Conservation (phyloP, 2,329 filamentous ascomycete species). For the Botryotinia narcissicola region DNA sequence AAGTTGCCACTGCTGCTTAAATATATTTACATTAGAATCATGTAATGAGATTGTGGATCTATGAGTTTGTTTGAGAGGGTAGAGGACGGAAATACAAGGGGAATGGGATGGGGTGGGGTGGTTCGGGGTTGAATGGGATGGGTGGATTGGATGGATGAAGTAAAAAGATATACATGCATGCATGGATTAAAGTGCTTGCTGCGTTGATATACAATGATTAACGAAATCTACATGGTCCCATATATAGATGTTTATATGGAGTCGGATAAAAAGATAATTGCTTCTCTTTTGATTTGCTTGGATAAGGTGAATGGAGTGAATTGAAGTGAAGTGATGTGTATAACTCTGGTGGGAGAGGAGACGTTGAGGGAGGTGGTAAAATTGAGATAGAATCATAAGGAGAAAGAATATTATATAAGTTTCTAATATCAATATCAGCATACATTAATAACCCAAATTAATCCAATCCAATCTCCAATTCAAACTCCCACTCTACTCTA, state of each 20-base stretch:
- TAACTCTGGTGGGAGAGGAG: too few species aligned
- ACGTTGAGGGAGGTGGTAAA: too few species aligned
- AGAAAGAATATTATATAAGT: too few species aligned
- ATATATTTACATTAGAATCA: background rate
- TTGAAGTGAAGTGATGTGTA: background rate
- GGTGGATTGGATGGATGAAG: background rate
- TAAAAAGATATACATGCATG: background rate
- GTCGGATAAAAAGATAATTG: background rate
- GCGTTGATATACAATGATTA: constrained; percentile 1
- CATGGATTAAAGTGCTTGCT: background rate
- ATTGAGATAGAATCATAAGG: too few species aligned
- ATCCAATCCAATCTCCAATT: too few species aligned
- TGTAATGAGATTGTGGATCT: background rate
- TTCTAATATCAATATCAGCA: too few species aligned
- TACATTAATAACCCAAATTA: too few species aligned
- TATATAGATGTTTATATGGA: background rate
- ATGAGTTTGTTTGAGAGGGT: background rate
- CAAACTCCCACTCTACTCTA: too few species aligned
- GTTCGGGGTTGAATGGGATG: background rate
- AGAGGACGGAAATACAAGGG: too few species aligned
- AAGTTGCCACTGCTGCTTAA: constrained; percentile 20
- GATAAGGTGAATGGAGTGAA: background rate
- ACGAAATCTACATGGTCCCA: background rate
- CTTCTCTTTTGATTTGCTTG: background rate
- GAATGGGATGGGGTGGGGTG: background rate